Base-by-base conservation (phyloP, 352 stramenopile genomes). In the Globisporangium yorkense region DNA sequence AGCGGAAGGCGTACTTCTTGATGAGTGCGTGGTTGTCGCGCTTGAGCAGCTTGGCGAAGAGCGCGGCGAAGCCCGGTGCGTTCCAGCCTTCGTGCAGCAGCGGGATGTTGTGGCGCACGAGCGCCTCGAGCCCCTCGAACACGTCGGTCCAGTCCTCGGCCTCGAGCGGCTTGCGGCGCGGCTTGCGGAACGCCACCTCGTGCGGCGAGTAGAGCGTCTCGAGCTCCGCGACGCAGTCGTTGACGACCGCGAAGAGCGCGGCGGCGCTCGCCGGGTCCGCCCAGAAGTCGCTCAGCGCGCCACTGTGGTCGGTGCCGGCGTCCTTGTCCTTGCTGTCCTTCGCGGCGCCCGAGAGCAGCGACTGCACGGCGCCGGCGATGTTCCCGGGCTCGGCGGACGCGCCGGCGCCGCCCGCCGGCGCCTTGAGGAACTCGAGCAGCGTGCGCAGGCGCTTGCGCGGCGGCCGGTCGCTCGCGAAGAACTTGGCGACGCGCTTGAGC, bases 1-100 rank as follows among this genome's bases (percentile, higher is more conserved):
- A 95, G 1, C 85, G 72, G 62, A 95, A 95, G 5, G 85, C 85
- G 61, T 95, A 95, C 57, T 96, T 94, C 62, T 94, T 96, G 65
- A 96, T 94, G 40, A 93, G 81, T 6, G 82, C 72, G 57, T 94
- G 82, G 72, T 96, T 94, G 60, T 94, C 86, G 56, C 80, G 69
- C 62, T 89, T 87, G 24, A 94, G 71, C 39, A 96, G 61, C 67
- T 96, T 96, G 29, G 79, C 69, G 59, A 96, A 94, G 13, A 96
- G 75, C 63, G 88, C 71, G 2, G 85, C 82, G 51, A 96, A 84
- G 1, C 82, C 78, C 45, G 87, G 84, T 56, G 80, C 84, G 62
- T 93, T 87, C 86, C 86, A 96, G 1, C 84, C 86, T 3, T 90
- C 84, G 47, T 83, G 70, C 47, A 96, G 73, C 21, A 83, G 61